phyloP scores from a whole-genome alignment of 2,329 filamentous ascomycete species.

The Fusarium sterilihyphosum region DNA sequence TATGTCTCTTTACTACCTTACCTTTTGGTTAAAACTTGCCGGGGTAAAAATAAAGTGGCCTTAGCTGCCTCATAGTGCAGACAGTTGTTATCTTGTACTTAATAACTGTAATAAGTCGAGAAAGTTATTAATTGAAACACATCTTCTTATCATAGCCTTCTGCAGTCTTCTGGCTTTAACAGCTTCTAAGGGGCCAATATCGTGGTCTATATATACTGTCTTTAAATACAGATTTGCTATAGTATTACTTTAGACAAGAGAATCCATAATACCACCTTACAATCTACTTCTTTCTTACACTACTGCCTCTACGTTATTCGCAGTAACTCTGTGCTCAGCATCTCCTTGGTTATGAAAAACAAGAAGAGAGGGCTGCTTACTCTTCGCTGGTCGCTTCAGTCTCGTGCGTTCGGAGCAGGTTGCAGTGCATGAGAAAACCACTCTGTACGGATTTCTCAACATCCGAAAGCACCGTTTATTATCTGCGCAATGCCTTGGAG shows the following conservation, averaged over 20 bases:
- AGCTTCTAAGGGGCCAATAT: fast-evolving
- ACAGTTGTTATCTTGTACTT: fast-evolving
- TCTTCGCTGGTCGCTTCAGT: neutral
- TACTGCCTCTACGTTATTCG: fast-evolving
- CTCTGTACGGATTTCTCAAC: neutral
- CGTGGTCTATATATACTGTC: fast-evolving
- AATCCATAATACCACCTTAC: fast-evolving
- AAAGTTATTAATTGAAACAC: fast-evolving
- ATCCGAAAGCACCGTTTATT: neutral
- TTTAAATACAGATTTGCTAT: no score
- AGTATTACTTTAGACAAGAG: neutral
- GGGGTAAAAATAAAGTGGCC: no score
- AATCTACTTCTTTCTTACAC: no score
- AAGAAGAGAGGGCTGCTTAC: fast-evolving
- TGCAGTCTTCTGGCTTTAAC: fast-evolving
- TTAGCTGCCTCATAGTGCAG: neutral
- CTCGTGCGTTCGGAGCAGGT: neutral
- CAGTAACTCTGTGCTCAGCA: fast-evolving
- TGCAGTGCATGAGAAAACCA: neutral
- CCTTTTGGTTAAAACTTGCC: no score
- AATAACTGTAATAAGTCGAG: fast-evolving
- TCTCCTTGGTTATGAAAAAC: fast-evolving
- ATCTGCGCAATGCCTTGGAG: fast-evolving
- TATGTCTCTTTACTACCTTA: neutral
- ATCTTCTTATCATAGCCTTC: neutral